Evolutionary conservation across 1,139 yeast species (phyloP), one percentile per base, ranked within the genome.

Genomic region (Sugiyamaella novakii): DNA sequence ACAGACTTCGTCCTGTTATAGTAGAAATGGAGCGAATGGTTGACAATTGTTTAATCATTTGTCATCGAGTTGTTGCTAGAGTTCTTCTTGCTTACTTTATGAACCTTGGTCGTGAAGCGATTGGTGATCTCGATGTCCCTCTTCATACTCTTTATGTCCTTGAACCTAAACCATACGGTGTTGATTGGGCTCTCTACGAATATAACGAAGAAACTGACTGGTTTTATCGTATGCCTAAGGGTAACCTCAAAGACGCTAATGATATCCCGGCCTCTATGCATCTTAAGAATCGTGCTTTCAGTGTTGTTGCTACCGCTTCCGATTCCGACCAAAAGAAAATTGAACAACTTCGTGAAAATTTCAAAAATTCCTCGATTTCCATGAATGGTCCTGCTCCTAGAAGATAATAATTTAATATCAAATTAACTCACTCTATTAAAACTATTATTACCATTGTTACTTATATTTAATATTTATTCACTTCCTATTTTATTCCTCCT

Each of bases 121-220:
- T 91, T 53, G 92, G 95, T 2, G 95, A 87, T 60, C 74, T 91
- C 55, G 98, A 91, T 67, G 94, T 91, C 5, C 98, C 98, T 2
- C 73, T 91, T 52, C 97, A 91, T 64, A 86, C 96, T 3, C 81
- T 91, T 24, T 91, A 89, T 63, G 81, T 92, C 56, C 76, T 91
- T 53, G 98, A 91, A 63, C 89, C 92, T 50, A 87, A 87, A 63
- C 97, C 98, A 0, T 91, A 88, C 66, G 98, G 98, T 3, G 95
- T 94, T 2, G 92, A 87, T 54, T 91, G 95, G 85, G 78, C 87
- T 15, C 75, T 89, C 69, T 91, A 84, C 67, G 95, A 88, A 65
- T 91, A 85, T 67, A 85, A 87, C 60, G 97, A 88, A 58, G 72
- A 71, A 5, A 69, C 77, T 25, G 92, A 89, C 66, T 83, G 88